Percentiles rank a stretch among this genome's conserved stretches.
phyloP scores from a whole-genome alignment of 805 yeast genomes.

The Clavispora santaluciae region DNA sequence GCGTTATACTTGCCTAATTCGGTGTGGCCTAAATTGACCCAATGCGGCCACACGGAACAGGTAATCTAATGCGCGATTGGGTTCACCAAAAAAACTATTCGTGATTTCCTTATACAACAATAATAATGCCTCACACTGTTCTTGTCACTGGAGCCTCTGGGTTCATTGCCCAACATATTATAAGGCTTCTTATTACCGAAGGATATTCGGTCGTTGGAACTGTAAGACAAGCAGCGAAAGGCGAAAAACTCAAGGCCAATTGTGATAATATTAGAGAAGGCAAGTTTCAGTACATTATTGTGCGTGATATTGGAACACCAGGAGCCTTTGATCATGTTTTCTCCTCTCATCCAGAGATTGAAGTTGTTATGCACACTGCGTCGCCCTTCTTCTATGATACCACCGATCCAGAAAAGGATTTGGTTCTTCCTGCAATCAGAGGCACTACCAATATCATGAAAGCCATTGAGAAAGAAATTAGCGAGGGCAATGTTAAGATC shows the following conservation, averaged over 20 bases:
- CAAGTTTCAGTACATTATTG: slow-evolving; percentile 24
- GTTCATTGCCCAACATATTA: slow-evolving; percentile 47
- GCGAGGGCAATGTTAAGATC: slow-evolving; percentile 35
- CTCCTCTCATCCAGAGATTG: slow-evolving; percentile 35
- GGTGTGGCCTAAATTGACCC: too few relatives aligned
- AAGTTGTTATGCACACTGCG: slow-evolving; percentile 47
- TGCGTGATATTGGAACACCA: slow-evolving; percentile 24
- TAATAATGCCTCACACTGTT: slow-evolving; percentile 19
- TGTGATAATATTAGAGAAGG: slow-evolving; percentile 21
- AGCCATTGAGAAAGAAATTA: slow-evolving; percentile 32
- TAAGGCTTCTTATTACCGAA: slow-evolving; percentile 34
- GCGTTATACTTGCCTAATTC: too few relatives aligned
- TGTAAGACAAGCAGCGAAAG: slow-evolving; percentile 43
- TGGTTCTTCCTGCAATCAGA: slow-evolving; percentile 52
- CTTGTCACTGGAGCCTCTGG: slow-evolving; percentile 54
- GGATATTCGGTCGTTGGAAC: slow-evolving; percentile 48
- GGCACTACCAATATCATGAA: slow-evolving; percentile 50
- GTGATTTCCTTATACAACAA: too few relatives aligned
- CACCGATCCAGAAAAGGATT: slow-evolving; percentile 43
- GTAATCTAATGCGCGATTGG: neutral
- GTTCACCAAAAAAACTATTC: too few relatives aligned
- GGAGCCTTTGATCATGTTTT: slow-evolving; percentile 49
- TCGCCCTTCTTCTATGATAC: slow-evolving; percentile 44
- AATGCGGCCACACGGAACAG: too few relatives aligned
- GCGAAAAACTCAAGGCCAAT: slow-evolving; percentile 29